phyloP scores from a whole-genome alignment of 345 rosid genomes.

The Sisymbrium irio region DNA sequence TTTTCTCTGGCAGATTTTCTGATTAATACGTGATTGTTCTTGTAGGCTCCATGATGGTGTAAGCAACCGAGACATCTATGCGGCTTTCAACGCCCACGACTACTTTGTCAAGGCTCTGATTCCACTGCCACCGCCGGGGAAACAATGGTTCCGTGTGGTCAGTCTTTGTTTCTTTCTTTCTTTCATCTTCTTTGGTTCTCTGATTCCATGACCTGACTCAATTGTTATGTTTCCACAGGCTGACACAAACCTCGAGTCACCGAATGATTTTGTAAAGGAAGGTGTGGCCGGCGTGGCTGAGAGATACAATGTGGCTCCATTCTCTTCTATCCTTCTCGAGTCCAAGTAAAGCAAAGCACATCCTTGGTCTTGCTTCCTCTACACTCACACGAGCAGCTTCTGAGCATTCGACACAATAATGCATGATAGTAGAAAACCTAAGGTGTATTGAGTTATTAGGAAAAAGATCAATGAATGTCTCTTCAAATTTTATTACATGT shows the following conservation, averaged over 20 bases:
- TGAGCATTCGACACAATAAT: not conserved
- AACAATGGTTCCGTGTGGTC: conserved; percentile 84
- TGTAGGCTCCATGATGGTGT: conserved; percentile 68
- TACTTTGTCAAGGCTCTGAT: conserved; percentile 59
- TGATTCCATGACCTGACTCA: not conserved
- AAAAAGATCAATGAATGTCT: not conserved
- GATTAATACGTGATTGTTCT: conserved; percentile 7
- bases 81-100: conserved; percentile 79
- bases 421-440: too few species aligned
- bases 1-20: too few species aligned
- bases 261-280: conserved; percentile 55
- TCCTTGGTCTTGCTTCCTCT: not conserved
- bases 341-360: conserved; percentile 43
- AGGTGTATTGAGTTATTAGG: not conserved
- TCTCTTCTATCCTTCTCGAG: conserved; percentile 67
- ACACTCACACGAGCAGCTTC: not conserved
- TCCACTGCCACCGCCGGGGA: conserved; percentile 55
- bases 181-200: conserved; percentile 6
- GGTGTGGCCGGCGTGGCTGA: conserved; percentile 62
- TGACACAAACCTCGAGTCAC: conserved; percentile 76
- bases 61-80: conserved; percentile 54
- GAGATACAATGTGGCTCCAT: conserved; percentile 62
- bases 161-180: conserved; percentile 36
- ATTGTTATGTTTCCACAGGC: conserved; percentile 42
- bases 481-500: not conserved